Percentiles rank a stretch among this genome's conserved stretches.
Evolutionary conservation across 257 asterid genomes (phyloP).

Genomic region (Coffea eugenioides): DNA sequence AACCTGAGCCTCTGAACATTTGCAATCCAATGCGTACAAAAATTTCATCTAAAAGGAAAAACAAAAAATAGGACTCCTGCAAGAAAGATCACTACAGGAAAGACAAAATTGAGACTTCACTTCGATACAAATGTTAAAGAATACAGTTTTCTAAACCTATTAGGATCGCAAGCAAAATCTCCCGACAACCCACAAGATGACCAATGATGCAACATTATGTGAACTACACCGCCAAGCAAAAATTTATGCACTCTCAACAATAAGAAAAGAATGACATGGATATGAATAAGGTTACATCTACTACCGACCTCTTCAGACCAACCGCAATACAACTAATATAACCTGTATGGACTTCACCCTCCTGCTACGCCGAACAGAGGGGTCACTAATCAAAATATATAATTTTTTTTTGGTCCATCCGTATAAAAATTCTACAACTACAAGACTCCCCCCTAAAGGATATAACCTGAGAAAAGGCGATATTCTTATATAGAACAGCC

Average conservation of each 20-base stretch:
- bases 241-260: conserved; percentile 9
- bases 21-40: neutral
- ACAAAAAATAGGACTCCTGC: too few species aligned
- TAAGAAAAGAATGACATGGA: neutral
- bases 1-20: neutral
- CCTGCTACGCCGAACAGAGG: conserved; percentile 13
- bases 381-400: neutral
- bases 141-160: conserved; percentile 23
- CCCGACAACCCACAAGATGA: conserved; percentile 20
- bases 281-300: conserved; percentile 2
- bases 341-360: conserved; percentile 5
- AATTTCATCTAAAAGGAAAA: too few species aligned
- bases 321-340: conserved; percentile 2
- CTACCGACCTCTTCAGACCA: conserved; percentile 1
- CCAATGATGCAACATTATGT: conserved; percentile 21
- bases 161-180: neutral
- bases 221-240: conserved; percentile 11
- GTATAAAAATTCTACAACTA: conserved; percentile 14
- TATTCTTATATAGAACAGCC: conserved; percentile 20
- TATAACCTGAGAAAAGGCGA: neutral
- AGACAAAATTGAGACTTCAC: conserved; percentile 3
- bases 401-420: neutral
- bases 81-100: neutral
- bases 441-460: conserved; percentile 17
- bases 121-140: conserved; percentile 14